These are phyloP conservation scores for Dendrobium catenatum DNA, from an alignment of 106 monocot genomes.

Conservation along the genomic window DNA sequence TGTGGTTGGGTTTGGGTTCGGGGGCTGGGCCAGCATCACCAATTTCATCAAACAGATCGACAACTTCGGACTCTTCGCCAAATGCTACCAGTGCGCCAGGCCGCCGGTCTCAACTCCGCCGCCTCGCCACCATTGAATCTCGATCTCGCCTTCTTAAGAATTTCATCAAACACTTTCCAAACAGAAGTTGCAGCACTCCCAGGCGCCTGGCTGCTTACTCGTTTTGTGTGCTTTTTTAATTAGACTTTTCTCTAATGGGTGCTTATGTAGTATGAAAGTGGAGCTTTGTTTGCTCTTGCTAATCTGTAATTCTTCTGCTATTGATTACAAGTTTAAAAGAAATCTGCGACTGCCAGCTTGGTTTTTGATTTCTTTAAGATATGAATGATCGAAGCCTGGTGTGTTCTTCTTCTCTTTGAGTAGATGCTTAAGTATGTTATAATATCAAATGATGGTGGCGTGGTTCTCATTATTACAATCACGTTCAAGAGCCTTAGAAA, in stretches of 20 bases:
- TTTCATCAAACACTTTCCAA: background rate
- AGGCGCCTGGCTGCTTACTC: background rate
- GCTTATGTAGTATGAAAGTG: background rate
- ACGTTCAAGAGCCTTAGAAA: background rate
- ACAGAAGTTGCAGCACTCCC: background rate
- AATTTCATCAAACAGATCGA: slow-evolving; percentile 61
- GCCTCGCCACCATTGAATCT: slow-evolving; percentile 13
- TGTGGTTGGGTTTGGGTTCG: slow-evolving; percentile 75
- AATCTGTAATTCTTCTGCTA: background rate
- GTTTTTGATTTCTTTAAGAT: background rate
- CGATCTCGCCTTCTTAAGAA: background rate
- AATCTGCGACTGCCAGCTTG: too few relatives aligned
- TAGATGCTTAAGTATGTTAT: background rate
- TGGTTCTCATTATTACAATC: background rate
- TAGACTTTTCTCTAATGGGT: background rate
- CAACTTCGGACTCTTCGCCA: slow-evolving; percentile 63
- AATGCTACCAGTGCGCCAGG: slow-evolving; percentile 62
- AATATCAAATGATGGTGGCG: slow-evolving; percentile 2
- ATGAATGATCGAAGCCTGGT: background rate
- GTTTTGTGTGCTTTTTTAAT: background rate
- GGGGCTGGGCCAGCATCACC: slow-evolving; percentile 69
- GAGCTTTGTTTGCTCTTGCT: background rate
- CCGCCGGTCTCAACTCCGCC: slow-evolving; percentile 7
- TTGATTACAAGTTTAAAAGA: background rate
- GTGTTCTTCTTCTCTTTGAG: background rate